Evolutionary conservation across 805 yeast species (phyloP), one percentile per base, ranked within the genome.

Genomic region (Zygoascus biomembranicola): DNA sequence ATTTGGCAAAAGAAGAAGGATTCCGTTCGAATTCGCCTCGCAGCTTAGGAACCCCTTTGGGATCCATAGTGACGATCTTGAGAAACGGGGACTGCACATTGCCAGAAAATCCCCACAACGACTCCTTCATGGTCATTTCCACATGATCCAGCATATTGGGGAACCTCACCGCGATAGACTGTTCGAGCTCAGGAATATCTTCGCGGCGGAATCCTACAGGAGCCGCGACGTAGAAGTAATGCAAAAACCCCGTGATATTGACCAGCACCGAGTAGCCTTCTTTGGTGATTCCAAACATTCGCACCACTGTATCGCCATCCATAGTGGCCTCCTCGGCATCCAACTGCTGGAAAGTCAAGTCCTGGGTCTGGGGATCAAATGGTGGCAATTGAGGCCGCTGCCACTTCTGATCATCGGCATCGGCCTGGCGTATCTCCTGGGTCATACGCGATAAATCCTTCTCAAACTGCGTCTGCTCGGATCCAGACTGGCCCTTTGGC

Each of bases 101-200:
- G 56, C 95, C 94, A 53, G 83, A 83, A 66, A 78, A 94, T 9
- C 97, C 97, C 97, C 97, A 92, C 54, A 94, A 83, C 10, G 95
- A 85, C 66, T 92, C 96, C 61, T 88, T 89, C 63, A 77, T 68
- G 5, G 68, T 74, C 13, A 90, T 73, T 55, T 87, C 89, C 19
- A 92, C 73, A 19, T 77, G 77, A 56, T 79, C 76, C 10, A 89
- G 74, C n/a, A 85, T 84, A 51, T 73, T 75, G 55, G 78, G 84
- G 54, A 49, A 44, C 3, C 53, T 16, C 19, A 18, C 42, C 26
- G 50, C 52, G 39, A 45, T 47, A 62, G 72, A 59, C n/a, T 11
- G 20, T 31, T 53, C 62, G 23, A 62, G 48, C 1, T 26, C 52
- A 31, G 56, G 37, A 47, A 87, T 62, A 59, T 84, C 84, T 26